Base-by-base conservation (phyloP, 1,139 yeast genomes). In the Sugiyamaella castrensis region DNA sequence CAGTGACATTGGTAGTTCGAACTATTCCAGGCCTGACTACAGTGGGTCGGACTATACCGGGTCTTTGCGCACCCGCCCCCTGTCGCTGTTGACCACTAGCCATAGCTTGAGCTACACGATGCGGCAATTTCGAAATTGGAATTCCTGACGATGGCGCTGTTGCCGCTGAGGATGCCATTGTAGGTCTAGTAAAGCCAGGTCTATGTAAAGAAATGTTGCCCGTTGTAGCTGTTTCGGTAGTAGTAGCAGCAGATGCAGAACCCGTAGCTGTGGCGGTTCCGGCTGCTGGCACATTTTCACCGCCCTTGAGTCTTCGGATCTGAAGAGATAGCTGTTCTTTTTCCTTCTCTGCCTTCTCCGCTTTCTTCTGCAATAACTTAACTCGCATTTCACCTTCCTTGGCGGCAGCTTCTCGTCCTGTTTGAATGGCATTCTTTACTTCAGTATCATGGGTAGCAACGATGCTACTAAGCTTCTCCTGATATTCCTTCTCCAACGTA, bases 291-390 rank as follows among this genome's bases (percentile, higher is more conserved):
- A 37, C 19, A 38, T 32, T 28, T 12, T 37, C 42, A 19, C 43
- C 47, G 2, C 52, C 52, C 39, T 48, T 50, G 29, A 53, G 40
- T 12, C 31, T 31, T 26, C 48, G 32, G 3, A 54, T 31, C 37
- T 55, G 53, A 5, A 48, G 47, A 12, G 48, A 38, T 35, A 71
- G 57, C 15, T 61, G 65, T 37, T 61, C 53, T 48, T 66, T 66
- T 41, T 64, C 67, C 40, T 60, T 63, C 26, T 64, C 66, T n/a
- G 66, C 58, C 55, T 65, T 67, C 13, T 67, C 66, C 12, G 67
- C 53, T 55, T 69, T 70, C 33, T 63, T 55, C 38, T 66, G 62
- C 24, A 70, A 50, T 41, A 71, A 54, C 35, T 40, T 37, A 24
- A 45, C 40, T 34, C 41, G 42, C 50, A 43, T 27, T 26, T 15